Conservation (phyloP, 306 rosid species). For the Prosopis cineraria region DNA sequence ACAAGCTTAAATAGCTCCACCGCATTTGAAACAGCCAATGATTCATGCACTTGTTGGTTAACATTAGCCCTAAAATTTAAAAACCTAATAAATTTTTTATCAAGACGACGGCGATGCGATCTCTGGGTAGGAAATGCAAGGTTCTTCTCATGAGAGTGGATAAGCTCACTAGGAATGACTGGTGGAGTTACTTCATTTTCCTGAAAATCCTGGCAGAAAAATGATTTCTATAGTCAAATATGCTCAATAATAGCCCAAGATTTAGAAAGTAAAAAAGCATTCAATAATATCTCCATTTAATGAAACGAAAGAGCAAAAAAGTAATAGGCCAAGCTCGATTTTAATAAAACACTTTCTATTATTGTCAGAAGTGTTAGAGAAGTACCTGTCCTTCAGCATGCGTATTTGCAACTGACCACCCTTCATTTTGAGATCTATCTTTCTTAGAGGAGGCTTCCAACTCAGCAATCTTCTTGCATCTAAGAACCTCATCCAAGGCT, state of each 20-base stretch:
- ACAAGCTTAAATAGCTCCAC: slow-evolving; percentile 97
- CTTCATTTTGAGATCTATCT: slow-evolving; percentile 53
- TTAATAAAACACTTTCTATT: not conserved
- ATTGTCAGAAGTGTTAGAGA: slow-evolving; percentile 29
- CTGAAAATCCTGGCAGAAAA: slow-evolving; percentile 53
- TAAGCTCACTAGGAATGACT: slow-evolving; percentile 47
- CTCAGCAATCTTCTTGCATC: slow-evolving; percentile 67
- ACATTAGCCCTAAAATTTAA: slow-evolving; percentile 53
- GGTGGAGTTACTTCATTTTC: slow-evolving; percentile 50
- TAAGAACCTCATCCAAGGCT: slow-evolving; percentile 78
- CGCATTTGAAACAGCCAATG: slow-evolving; percentile 91
- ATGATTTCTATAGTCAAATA: slow-evolving; percentile 29
- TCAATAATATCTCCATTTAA: slow-evolving; percentile 1
- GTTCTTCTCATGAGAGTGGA: slow-evolving; percentile 45
- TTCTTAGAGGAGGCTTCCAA: slow-evolving; percentile 56
- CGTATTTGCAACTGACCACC: slow-evolving; percentile 48
- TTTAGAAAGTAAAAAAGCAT: slow-evolving; percentile 3
- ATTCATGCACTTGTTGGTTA: slow-evolving; percentile 63
- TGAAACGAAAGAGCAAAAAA: slow-evolving; percentile 25
- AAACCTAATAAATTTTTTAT: slow-evolving; percentile 61
- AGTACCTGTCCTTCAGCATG: slow-evolving; percentile 53
- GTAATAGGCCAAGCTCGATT: slow-evolving; percentile 2
- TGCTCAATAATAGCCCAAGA: slow-evolving; percentile 27
- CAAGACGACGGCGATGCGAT: slow-evolving; percentile 54
- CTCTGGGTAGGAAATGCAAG: slow-evolving; percentile 42